A percentile compares a stretch with the other conserved stretches of the same genome.
These are phyloP conservation scores for Triticum monococcum DNA, from an alignment of 176 grass and related monocot genomes.

Conservation along the genomic window DNA sequence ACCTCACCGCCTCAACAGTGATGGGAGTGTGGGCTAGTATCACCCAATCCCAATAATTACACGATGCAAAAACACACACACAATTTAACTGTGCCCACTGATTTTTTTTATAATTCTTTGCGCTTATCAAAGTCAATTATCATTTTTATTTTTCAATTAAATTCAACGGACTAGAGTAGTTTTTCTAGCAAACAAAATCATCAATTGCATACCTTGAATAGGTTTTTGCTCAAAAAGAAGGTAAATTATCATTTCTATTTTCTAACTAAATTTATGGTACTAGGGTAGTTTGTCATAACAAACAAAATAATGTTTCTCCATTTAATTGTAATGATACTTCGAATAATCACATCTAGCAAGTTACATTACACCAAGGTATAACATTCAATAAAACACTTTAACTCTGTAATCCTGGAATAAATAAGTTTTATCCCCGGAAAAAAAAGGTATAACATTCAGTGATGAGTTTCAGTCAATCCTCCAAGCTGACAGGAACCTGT, in stretches of 20 bases:
- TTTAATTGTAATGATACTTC: background rate
- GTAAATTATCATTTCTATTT: background rate
- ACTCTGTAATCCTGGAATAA: too few relatives aligned
- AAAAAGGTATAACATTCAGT: background rate
- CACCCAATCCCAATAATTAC: too few relatives aligned
- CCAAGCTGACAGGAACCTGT: background rate
- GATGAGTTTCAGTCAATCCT: background rate
- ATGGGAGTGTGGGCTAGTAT: too few relatives aligned
- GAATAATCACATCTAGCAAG: background rate
- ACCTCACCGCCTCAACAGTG: too few relatives aligned
- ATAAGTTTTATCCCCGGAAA: too few relatives aligned
- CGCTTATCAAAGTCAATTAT: background rate
- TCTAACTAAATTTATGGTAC: background rate
- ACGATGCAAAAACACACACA: too few relatives aligned
- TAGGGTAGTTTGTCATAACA: background rate
- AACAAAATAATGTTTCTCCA: background rate
- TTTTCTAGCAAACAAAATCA: background rate
- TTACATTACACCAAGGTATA: background rate
- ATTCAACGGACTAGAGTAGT: background rate
- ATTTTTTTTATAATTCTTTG: background rate
- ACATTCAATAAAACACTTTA: background rate
- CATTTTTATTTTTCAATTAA: background rate
- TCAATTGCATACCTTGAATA: background rate
- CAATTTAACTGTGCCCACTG: too few relatives aligned
- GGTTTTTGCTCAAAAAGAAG: background rate